Evolutionary conservation across 495 filamentous ascomycete species (phyloP), one percentile per base, ranked within the genome.

Genomic region (Margaritispora aquatica): DNA sequence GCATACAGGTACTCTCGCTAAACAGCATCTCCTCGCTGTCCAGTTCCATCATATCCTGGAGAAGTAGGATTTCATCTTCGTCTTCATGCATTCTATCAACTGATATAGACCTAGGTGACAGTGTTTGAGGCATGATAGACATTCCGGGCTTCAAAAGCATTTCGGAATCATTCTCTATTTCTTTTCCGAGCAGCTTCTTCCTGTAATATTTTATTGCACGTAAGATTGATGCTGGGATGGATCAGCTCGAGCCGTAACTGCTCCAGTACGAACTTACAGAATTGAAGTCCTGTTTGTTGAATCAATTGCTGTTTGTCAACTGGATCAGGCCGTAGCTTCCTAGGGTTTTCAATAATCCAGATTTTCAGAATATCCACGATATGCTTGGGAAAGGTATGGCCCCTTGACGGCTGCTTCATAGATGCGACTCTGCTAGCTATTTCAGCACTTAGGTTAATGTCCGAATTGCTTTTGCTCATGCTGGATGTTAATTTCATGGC

Each of bases 291-390:
- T 11, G 21, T 51, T 44, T 51, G 24, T 21, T 58, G 24, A 31
- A 58, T 58, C 22, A 58, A 51, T 21, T 41, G 20, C 17, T 41
- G 17, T 17, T 41, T 52, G 7, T 58, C 56, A 10, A 19, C n/a
- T n/a, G 8, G 19, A 20, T 48, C 51, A 41, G 48, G 47, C 24
- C 34, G 46, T 10, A 48, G 26, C 10, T 26, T 38, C 11, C 21
- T n/a, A 19, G 20, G 2, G 19, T 52, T 31, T 7, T 7, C 1
- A 1, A 38, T n/a, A 20, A 52, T 31, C 29, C 56, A 51, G 9
- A 29, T 26, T 19, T 51, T 21, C 21, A 58, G 20, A 15, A 22
- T 52, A 2, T 38, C 22, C 9, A 26, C 27, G 17, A 26, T 27
- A 4, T 58, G 26, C 24, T 52, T 58, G 1, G 56, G 29, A 24